Percentiles rank a stretch among this genome's conserved stretches.
Conservation (phyloP, 2,329 filamentous ascomycete species). For the Epichloe uncinata region DNA sequence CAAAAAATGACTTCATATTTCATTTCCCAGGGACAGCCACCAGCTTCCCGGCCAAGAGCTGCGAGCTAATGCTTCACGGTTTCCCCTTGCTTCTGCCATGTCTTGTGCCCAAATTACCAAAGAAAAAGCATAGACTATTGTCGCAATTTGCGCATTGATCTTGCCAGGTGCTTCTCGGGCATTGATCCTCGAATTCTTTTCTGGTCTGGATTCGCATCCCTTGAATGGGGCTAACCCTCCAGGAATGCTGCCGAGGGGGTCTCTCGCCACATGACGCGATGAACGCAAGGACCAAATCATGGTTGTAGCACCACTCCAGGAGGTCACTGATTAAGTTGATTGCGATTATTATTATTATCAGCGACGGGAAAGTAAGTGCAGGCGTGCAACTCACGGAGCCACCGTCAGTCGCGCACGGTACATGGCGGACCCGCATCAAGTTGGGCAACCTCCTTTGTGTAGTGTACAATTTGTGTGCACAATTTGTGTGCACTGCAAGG, state of each 20-base stretch:
- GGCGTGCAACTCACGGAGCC: too few species aligned
- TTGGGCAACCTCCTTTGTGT: background rate
- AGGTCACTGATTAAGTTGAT: too few species aligned
- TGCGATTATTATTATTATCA: too few species aligned
- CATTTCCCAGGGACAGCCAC: conserved; percentile 3
- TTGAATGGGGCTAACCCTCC: background rate
- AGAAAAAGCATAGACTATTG: background rate
- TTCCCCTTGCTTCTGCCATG: background rate
- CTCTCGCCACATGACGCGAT: background rate
- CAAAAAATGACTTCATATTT: conserved; percentile 6
- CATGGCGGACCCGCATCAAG: background rate
- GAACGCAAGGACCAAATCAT: background rate
- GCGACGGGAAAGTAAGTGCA: too few species aligned
- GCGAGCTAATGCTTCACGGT: background rate
- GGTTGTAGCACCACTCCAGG: too few species aligned
- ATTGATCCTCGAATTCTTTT: background rate
- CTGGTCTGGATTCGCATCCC: background rate
- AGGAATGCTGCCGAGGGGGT: background rate
- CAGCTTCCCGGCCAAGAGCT: background rate
- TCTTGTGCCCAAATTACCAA: too few species aligned
- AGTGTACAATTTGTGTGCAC: background rate
- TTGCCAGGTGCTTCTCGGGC: background rate
- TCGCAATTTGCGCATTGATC: background rate
- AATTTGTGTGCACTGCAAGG: background rate
- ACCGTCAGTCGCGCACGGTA: background rate